Evolutionary conservation across 257 asterid genomes (phyloP), one percentile per base, ranked within the genome.

Genomic region (Gentiana dahurica): DNA sequence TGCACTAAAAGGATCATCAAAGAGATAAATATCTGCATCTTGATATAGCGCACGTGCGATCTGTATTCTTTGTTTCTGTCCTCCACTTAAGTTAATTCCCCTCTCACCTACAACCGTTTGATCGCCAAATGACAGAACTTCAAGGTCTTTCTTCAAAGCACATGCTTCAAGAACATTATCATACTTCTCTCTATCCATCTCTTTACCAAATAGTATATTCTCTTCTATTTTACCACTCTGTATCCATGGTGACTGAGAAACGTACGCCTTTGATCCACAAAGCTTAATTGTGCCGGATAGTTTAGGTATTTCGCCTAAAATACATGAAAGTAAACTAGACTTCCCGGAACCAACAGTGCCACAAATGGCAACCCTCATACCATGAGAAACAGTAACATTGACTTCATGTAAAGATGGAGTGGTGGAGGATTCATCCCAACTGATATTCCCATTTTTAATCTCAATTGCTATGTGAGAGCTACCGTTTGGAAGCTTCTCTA

Each of bases 1-100:
- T 51, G 92, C 95, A 71, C 96, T 90, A 51, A 87, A 90, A 4
- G 96, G 98, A 72, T 87, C 98, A 64, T 90, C 98, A 56, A 87
- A 85, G 51, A 87, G 65, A 67, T 84, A 90, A 47, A 90, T 76
- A 49, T 84, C 89, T 3, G 89, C 94, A 64, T 90, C 89, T 64
- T 90, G 94, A 62, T 81, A 87, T 8, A 82, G 65, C 34, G 96
- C 95, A 6, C 98, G 84, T 7, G 98, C 96, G 61, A 90, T 85
- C 71, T 89, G 97, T 63, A 86, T 77, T 68, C 95, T 73, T 71
- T 86, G 96, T 68, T 86, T 89, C 79, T 84, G 95, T 13, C 95
- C 96, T 24, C 94, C 96, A 47, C 98, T 87, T 78, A 86, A 75
- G 65, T 89, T 89, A 66, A 90, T 84, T 61, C 97, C 97, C 53